These are phyloP conservation scores for Aspergillus pseudoviridinutans DNA, from an alignment of 2,329 filamentous ascomycete genomes.

Conservation along the genomic window DNA sequence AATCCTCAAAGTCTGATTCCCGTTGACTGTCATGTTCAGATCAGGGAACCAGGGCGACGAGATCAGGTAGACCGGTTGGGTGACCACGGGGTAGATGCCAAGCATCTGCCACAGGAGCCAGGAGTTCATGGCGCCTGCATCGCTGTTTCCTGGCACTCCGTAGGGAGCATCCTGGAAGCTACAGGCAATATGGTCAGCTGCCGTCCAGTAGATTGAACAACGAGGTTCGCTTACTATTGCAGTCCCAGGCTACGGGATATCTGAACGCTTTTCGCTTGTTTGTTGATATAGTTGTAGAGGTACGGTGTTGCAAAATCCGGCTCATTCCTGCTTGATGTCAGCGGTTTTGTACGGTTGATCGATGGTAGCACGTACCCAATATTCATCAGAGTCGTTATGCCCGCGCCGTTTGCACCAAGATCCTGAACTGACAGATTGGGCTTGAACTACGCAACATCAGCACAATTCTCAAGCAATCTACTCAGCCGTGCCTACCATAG, in stretches of 20 bases:
- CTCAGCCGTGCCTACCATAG: conserved; percentile 36
- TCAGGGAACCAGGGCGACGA: conserved; percentile 45
- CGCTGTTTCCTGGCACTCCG: conserved; percentile 65
- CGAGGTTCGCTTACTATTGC: conserved; percentile 36
- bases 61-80: conserved; percentile 46
- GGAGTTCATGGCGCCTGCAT: conserved; percentile 55
- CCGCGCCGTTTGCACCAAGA: conserved; percentile 29
- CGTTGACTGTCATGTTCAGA: conserved; percentile 30
- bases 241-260: conserved; percentile 57
- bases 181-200: not conserved
- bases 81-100: conserved; percentile 47
- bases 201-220: not conserved
- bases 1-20: conserved; percentile 42
- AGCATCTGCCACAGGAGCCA: conserved; percentile 52
- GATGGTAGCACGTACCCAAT: conserved; percentile 18
- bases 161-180: conserved; percentile 51
- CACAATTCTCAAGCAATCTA: not conserved
- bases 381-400: conserved; percentile 56
- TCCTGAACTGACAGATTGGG: conserved; percentile 26
- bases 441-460: conserved; percentile 38
- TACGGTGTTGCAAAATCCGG: conserved; percentile 65
- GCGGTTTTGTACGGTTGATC: no score
- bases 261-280: conserved; percentile 60
- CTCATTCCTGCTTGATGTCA: conserved; percentile 51
- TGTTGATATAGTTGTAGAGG: conserved; percentile 65